Percentiles rank a stretch among this genome's conserved stretches.
These are phyloP conservation scores for Leccinum rimulosum DNA, from an alignment of 768 basidiomycete species.

Conservation along the genomic window DNA sequence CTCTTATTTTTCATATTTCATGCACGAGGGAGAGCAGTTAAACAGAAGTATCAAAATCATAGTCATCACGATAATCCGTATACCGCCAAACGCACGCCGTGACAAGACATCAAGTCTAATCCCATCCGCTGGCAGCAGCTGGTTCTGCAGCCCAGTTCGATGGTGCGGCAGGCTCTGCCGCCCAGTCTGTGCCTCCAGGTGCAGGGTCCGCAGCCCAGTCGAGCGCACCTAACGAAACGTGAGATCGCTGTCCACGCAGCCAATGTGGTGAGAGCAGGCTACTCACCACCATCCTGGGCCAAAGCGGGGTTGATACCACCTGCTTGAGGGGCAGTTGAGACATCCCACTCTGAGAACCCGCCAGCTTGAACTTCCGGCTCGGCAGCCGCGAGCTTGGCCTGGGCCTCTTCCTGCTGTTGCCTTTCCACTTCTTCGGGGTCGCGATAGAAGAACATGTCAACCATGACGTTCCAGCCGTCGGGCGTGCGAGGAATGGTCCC, in stretches of 20 bases:
- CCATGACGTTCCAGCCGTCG: conserved; percentile 98
- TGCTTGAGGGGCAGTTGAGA: conserved; percentile 60
- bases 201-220: conserved; percentile 80
- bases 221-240: conserved; percentile 51
- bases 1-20: conserved; percentile 19
- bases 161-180: conserved; percentile 62
- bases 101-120: conserved; percentile 13
- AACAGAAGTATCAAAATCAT: conserved; percentile 18
- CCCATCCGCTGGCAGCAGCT: conserved; percentile 27
- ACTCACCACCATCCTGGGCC: conserved; percentile 55
- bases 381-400: conserved; percentile 68
- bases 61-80: conserved; percentile 18
- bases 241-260: not conserved
- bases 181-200: conserved; percentile 70
- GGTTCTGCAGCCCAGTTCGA: conserved; percentile 37
- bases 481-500: conserved; percentile 89
- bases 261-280: not conserved
- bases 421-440: conserved; percentile 99
- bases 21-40: conserved; percentile 15
- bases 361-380: conserved; percentile 55
- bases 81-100: conserved; percentile 6
- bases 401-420: conserved; percentile 92
- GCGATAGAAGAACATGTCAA: conserved; percentile 99
- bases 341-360: conserved; percentile 69
- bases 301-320: conserved; percentile 78